phyloP scores from a whole-genome alignment of 2,329 filamentous ascomycete genomes.

The Colletotrichum tamarilloi region DNA sequence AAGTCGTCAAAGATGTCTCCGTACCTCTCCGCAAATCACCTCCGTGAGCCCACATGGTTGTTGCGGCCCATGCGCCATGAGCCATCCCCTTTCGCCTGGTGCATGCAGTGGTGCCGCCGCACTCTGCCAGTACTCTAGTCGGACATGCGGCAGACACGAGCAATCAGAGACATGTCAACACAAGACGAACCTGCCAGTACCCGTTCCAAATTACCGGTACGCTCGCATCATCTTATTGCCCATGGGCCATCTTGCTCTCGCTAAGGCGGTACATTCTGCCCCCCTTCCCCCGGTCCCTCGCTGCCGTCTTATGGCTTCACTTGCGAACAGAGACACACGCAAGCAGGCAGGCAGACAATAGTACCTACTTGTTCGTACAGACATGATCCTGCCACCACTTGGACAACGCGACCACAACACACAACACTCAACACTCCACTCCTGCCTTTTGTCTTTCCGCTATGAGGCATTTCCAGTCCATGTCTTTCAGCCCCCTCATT shows the following conservation, averaged over 20 bases:
- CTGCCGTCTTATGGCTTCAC: background rate
- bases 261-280: constrained; percentile 25
- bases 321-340: constrained; percentile 2
- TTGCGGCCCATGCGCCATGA: background rate
- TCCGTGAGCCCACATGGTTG: background rate
- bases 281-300: constrained; percentile 1
- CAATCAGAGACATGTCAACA: constrained; percentile 19
- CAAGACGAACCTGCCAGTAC: constrained; percentile 28
- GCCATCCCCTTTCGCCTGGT: background rate
- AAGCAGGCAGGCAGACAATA: background rate
- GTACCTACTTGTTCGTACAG: constrained; percentile 8
- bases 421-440: constrained; percentile 28
- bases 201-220: constrained; percentile 32
- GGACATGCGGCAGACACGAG: constrained; percentile 12
- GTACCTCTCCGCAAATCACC: background rate
- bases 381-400: constrained; percentile 28
- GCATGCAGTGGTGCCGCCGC: constrained; percentile 2
- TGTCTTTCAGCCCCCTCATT: constrained; percentile 33
- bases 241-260: constrained; percentile 11
- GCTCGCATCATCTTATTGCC: constrained; percentile 22
- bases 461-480: constrained; percentile 36
- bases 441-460: constrained; percentile 7
- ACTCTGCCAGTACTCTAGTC: background rate
- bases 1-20: background rate
- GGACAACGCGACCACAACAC: constrained; percentile 15